Base-by-base conservation (phyloP, 2,329 filamentous ascomycete genomes). In the Colletotrichum theobromicola region DNA sequence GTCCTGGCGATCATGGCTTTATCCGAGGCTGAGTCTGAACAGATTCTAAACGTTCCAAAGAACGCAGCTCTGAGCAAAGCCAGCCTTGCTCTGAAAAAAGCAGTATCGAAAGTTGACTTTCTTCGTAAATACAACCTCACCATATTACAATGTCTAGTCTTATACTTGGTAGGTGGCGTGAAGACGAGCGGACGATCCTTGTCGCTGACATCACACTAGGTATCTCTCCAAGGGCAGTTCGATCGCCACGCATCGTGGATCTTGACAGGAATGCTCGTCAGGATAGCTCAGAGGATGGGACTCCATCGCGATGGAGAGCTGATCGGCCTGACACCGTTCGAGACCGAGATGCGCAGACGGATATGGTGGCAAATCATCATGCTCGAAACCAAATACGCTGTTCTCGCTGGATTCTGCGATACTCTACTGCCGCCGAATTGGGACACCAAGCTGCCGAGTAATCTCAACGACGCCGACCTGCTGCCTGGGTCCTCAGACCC, bases 251-350 rank as follows among this genome's bases (percentile, higher is more conserved):
- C 89, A 5, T 85, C 89, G 4, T 92, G 90, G 89, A 87, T 92
- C 57, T 78, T 93, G 24, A 90, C 90, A 61, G 91, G 91, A 4
- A 85, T 90, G 26, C 86, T 90, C 7, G 85, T 93, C 32, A 88
- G 92, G 26, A 90, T 93, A 69, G 92, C 91, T 1, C 90, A 93
- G 78, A 91, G 92, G 78, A 92, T 94, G 87, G 92, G 92, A 2
- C 85, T 93, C 64, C 91, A 93, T 73, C 87, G 90, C 10, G 92
- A 94, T 72, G 91, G 90, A 37, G 87, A 88, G 74, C 80, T 83
- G 21, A 83, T 91, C 5, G 88, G 88, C 1, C 83, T 93, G 4
- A 85, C 88, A 0, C 90, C 91, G 0, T 93, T 93, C 76, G 91
- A 93, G 78, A 89, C 89, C 4, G 91, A 94, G 79, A 93, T 93